A percentile compares a stretch with the other conserved stretches of the same genome.
These are phyloP conservation scores for Ophiostoma sp. DNA, from an alignment of 2,329 filamentous ascomycete genomes.

Conservation along the genomic window DNA sequence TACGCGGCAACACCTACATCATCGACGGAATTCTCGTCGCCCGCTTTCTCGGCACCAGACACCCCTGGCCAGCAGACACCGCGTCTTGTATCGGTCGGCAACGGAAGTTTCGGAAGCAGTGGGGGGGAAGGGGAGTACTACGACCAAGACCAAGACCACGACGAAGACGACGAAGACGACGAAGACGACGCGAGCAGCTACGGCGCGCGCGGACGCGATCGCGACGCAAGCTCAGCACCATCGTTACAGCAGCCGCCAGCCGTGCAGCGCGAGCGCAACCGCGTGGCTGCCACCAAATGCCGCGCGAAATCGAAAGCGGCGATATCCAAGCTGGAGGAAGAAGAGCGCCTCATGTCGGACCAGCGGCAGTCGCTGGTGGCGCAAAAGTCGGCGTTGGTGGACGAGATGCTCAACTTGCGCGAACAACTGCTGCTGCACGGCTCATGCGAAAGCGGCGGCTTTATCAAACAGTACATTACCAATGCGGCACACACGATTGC, in stretches of 20 bases:
- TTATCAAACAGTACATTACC: conserved; percentile 31
- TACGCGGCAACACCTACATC: not conserved
- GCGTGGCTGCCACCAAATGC: conserved; percentile 32
- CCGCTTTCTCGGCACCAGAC: conserved; percentile 17
- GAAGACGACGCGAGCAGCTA: conserved; percentile 1
- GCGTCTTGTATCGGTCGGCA: conserved; percentile 11
- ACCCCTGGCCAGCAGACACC: not conserved
- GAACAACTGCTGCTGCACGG: conserved; percentile 31
- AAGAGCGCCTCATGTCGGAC: conserved; percentile 25
- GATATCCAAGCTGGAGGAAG: conserved; percentile 28
- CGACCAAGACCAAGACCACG: conserved; percentile 11
- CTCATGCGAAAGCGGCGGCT: conserved; percentile 28
- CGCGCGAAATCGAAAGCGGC: conserved; percentile 32
- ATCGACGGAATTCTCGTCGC: conserved; percentile 15
- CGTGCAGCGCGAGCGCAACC: conserved; percentile 29
- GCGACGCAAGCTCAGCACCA: not conserved
- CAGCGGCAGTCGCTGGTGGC: conserved; percentile 27
- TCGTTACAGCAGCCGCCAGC: conserved; percentile 1
- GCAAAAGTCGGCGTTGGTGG: conserved; percentile 26
- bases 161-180: not conserved
- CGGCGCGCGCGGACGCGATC: not conserved
- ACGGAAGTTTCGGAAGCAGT: conserved; percentile 12
- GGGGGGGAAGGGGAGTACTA: not conserved
- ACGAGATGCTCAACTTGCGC: conserved; percentile 33
- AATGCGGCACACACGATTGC: conserved; percentile 27